Conservation (phyloP, 345 rosid species). For the Hypericum perforatum region DNA sequence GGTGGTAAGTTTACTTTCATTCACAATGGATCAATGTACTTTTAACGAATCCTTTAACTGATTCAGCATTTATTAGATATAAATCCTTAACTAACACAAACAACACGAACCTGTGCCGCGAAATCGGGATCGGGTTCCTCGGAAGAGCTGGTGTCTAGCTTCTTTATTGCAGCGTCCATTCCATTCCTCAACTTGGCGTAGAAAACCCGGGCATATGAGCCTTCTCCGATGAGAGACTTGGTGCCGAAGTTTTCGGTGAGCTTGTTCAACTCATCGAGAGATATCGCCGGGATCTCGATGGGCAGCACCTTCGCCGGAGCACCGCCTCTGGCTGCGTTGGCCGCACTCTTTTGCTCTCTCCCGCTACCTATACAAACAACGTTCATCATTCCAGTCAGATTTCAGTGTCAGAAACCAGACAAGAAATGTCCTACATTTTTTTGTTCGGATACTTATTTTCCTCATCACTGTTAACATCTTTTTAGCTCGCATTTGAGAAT, state of each 20-base stretch:
- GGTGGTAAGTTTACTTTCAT: no score
- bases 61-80: no score
- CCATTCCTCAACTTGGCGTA: slow-evolving; percentile 44
- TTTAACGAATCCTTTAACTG: no score
- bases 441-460: no score
- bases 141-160: slow-evolving; percentile 67
- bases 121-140: slow-evolving; percentile 81
- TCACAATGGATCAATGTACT: no score
- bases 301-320: slow-evolving; percentile 70
- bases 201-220: slow-evolving; percentile 95
- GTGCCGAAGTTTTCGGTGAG: slow-evolving; percentile 56
- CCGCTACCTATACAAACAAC: slow-evolving; percentile 24
- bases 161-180: slow-evolving; percentile 64
- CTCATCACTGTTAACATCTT: no score
- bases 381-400: neutral
- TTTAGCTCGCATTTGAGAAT: no score
- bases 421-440: neutral
- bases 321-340: slow-evolving; percentile 36
- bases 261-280: slow-evolving; percentile 60
- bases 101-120: slow-evolving; percentile 52
- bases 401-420: neutral
- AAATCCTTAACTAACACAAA: no score
- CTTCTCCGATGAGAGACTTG: slow-evolving; percentile 89
- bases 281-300: slow-evolving; percentile 56
- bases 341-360: slow-evolving; percentile 54